phyloP scores from a whole-genome alignment of 306 rosid species.

The Sophora flavescens region DNA sequence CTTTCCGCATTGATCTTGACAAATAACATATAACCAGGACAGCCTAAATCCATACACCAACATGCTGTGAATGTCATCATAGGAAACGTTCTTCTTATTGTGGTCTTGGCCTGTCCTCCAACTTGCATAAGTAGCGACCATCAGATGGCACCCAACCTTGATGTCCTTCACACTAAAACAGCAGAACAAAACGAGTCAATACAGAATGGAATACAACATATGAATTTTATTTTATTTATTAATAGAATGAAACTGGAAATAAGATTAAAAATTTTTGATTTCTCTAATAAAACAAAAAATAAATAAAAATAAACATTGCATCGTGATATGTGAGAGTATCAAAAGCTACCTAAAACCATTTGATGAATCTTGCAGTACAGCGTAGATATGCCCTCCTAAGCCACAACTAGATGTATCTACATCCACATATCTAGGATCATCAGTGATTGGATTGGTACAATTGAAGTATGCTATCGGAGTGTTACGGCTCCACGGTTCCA shows the following conservation, averaged over 20 bases:
- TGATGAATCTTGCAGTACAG: not conserved
- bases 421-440: slow-evolving; percentile 14
- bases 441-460: not conserved
- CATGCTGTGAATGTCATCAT: not conserved
- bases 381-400: not conserved
- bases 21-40: slow-evolving; percentile 10
- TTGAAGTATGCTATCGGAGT: not conserved
- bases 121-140: not conserved
- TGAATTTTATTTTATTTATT: too few relatives aligned
- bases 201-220: too few relatives aligned
- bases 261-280: too few relatives aligned
- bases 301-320: too few relatives aligned
- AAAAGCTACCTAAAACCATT: not conserved
- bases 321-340: too few relatives aligned
- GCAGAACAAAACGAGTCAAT: too few relatives aligned
- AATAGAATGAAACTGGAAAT: too few relatives aligned
- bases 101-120: not conserved
- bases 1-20: slow-evolving; percentile 12
- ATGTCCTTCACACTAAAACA: not conserved
- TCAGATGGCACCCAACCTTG: not conserved
- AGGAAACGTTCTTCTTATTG: not conserved
- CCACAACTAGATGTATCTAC: not conserved
- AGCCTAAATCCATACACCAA: not conserved
- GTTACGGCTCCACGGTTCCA: not conserved
- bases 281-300: too few relatives aligned